phyloP scores from a whole-genome alignment of 139 green algal genomes.

The Auxenochlorella protothecoides region DNA sequence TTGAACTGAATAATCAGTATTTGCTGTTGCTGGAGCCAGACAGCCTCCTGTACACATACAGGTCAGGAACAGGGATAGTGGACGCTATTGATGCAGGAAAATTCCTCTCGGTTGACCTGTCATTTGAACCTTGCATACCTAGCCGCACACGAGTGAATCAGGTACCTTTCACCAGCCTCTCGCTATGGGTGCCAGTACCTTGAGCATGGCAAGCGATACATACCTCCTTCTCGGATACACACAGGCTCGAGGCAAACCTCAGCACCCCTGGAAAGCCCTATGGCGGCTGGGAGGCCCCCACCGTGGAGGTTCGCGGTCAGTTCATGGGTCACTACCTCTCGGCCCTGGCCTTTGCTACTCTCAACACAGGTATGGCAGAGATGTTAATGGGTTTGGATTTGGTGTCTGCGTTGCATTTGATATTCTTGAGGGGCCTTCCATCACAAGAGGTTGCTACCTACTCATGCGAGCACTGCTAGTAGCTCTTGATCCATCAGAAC shows the following conservation, averaged over 20 bases:
- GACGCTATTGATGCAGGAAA: not conserved
- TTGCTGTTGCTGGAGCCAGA: conserved; percentile 35
- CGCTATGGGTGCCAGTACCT: not conserved
- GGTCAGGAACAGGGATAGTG: conserved; percentile 3
- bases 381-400: not conserved
- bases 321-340: conserved; percentile 60
- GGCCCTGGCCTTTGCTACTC: conserved; percentile 25
- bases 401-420: not conserved
- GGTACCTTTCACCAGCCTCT: not conserved
- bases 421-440: not conserved
- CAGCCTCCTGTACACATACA: conserved; percentile 36
- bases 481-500: not conserved
- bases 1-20: conserved; percentile 33
- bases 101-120: not conserved
- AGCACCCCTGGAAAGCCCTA: conserved; percentile 20
- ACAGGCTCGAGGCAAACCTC: conserved; percentile 26
- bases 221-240: not conserved
- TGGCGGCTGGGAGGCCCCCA: conserved; percentile 39
- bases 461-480: not conserved
- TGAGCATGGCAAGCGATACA: not conserved
- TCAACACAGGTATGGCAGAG: conserved; percentile 25
- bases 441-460: not conserved
- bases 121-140: not conserved
- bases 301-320: conserved; percentile 43
- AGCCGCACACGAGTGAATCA: not conserved